Evolutionary conservation across 345 rosid species (phyloP), one percentile per base, ranked within the genome.

Genomic region (Ceriops decandra): DNA sequence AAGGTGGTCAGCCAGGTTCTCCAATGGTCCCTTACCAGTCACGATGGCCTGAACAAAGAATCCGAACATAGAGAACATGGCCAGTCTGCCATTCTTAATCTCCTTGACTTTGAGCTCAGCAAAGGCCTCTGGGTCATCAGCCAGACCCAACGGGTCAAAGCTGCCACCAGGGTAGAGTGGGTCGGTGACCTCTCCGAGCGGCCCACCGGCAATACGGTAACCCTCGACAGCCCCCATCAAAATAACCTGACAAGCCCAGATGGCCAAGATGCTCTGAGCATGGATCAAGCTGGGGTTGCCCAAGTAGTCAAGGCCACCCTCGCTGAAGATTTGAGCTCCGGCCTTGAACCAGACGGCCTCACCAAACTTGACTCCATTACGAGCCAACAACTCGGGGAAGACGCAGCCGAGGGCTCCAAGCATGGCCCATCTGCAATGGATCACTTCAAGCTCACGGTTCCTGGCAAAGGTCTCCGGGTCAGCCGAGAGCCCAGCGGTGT

Each of bases 301-400:
- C 79, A 85, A 77, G 87, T 88, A 88, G 85, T 90, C 92, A 21
- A 90, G 84, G 1, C 96, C 93, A 52, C 93, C 93, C 52, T 82
- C 87, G 64, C 91, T 87, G 80, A 87, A 90, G 84, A 87, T 90
- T 70, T 90, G 90, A 0, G 96, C 77, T 1, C 95, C 92, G 0
- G 97, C 95, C 84, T 90, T 88, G 89, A 90, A 90, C 92, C 92
- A 90, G 4, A 90, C 88, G 0, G 92, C 90, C 72, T 90, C 92
- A 0, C 90, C 90, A 63, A 90, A 89, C 74, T 87, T 83, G 35
- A 89, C 90, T 0, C 95, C 92, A 62, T 89, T 89, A 30, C 92
- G 80, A 47, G 92, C 82, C 78, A 86, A n/a, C 49, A 86, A 87
- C 85, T 90, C 93, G 0, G 91, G 93, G 87, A 88, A 88, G 56